Base-by-base conservation (phyloP, 306 rosid species). In the Fagus crenata region DNA sequence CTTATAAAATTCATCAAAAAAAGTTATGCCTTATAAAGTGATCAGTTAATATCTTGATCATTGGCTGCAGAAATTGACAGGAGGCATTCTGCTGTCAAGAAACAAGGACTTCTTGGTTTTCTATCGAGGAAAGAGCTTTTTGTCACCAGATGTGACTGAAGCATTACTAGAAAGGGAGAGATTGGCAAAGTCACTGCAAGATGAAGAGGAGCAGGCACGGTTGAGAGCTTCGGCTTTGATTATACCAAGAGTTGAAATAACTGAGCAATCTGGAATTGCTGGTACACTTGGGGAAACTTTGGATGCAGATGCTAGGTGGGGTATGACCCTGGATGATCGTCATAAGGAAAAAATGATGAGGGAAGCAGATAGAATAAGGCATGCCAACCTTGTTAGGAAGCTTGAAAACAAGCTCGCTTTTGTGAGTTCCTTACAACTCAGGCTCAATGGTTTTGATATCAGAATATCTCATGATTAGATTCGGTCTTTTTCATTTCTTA, bases 281-380 rank as follows among this genome's bases (percentile, higher is more conserved):
- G 99, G 99, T 73, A 92, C 97, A 56, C 96, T 91, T 54, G 92
- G 82, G 79, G 99, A 95, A 88, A 95, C 97, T 61, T 80, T 92
- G 82, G 89, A 89, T 80, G 99, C 99, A 65, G 85, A 92, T 88
- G 97, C 96, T 64, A 95, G 89, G 80, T 95, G 99, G 99, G 97
- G 97, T 56, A 92, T 78, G 86, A 85, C 78, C 22, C 76, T 92
- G 85, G 93, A 89, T 69, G 81, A 83, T 70, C 41, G 41, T 59
- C 93, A 90, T 72, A 75, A 92, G 87, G 64, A 87, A 81, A 87
- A 88, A 61, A 78, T 92, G 70, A 87, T 85, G 90, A 85, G 71
- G 75, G 91, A 92, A 87, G 87, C 90, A 37, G 96, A 89, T 73
- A 79, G 73, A 31, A 73, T 60, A 46, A 86, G 92, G 74, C 99